Evolutionary conservation across 371 early-diverging fungal genomes (phyloP).

Genomic region (Syncephalastrum monosporum): DNA sequence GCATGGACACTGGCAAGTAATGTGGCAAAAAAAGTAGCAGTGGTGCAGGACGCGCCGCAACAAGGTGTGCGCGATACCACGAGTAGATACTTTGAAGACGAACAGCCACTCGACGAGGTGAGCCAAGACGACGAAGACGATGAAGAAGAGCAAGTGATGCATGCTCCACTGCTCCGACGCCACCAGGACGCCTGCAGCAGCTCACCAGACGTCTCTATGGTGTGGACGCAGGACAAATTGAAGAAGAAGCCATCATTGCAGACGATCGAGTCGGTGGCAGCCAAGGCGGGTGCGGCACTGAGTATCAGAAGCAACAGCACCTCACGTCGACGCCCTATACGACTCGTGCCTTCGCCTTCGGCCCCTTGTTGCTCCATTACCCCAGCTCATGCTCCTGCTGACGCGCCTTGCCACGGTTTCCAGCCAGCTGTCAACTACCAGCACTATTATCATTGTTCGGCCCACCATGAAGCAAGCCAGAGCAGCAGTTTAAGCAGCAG

Average conservation of each 20-base stretch:
- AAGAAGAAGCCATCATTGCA: conserved; percentile 5
- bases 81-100: no score
- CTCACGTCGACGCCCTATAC: neutral
- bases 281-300: neutral
- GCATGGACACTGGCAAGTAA: conserved; percentile 6
- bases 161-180: conserved; percentile 23
- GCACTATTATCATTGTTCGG: conserved; percentile 4
- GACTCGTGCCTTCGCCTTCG: conserved; percentile 13
- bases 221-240: conserved; percentile 11
- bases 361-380: conserved; percentile 7
- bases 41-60: conserved; percentile 4
- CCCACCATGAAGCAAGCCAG: neutral
- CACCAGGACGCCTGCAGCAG: conserved; percentile 3
- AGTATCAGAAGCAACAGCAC: neutral
- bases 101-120: no score
- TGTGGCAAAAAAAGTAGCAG: conserved; percentile 24
- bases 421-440: conserved; percentile 6
- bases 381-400: no score
- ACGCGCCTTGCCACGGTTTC: neutral
- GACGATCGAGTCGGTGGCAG: conserved; percentile 3
- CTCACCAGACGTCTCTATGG: neutral
- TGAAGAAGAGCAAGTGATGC: conserved; percentile 19
- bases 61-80: neutral
- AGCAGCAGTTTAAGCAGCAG: conserved; percentile 3
- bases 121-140: conserved; percentile 1